A percentile compares a stretch with the other conserved stretches of the same genome.
Evolutionary conservation across 768 basidiomycete species (phyloP).

Genomic region (Xanthoconium stramineum): DNA sequence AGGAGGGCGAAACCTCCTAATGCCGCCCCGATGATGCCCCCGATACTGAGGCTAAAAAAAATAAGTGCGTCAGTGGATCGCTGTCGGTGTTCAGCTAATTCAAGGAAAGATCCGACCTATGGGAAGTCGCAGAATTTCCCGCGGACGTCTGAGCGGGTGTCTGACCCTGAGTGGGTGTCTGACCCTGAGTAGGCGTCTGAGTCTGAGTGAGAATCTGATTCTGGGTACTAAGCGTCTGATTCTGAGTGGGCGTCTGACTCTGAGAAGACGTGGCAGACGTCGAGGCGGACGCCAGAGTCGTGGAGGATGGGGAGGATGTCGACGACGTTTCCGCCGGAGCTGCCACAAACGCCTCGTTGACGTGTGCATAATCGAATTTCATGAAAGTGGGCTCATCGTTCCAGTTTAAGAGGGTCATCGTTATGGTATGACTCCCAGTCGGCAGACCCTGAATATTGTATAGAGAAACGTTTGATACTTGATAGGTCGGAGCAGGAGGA

Average conservation of each 20-base stretch:
- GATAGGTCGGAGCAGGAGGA: constrained; percentile 15
- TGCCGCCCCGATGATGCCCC: constrained; percentile 11
- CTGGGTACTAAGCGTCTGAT: not conserved
- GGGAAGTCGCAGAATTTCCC: not conserved
- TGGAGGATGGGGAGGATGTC: not conserved
- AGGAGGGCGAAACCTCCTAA: constrained; percentile 10
- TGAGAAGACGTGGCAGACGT: not conserved
- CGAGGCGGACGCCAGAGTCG: not conserved
- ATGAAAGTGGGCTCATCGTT: constrained; percentile 13
- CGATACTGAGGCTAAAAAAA: constrained; percentile 10
- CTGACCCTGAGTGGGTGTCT: not conserved
- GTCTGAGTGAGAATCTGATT: not conserved
- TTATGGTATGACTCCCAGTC: constrained; percentile 16
- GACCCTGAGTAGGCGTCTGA: not conserved
- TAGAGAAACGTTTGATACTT: constrained; percentile 21
- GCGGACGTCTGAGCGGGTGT: not conserved
- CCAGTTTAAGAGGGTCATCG: constrained; percentile 24
- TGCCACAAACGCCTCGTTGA: constrained; percentile 22
- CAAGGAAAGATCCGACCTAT: constrained; percentile 7
- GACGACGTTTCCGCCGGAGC: not conserved
- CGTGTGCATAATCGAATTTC: constrained; percentile 28
- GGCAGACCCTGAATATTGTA: constrained; percentile 18
- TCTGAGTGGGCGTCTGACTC: not conserved
- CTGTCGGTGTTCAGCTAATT: not conserved
- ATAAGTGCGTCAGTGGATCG: constrained; percentile 1